Evolutionary conservation across 2,329 filamentous ascomycete genomes (phyloP), one percentile per base, ranked within the genome.

Genomic region (Pyrenochaeta sp.): DNA sequence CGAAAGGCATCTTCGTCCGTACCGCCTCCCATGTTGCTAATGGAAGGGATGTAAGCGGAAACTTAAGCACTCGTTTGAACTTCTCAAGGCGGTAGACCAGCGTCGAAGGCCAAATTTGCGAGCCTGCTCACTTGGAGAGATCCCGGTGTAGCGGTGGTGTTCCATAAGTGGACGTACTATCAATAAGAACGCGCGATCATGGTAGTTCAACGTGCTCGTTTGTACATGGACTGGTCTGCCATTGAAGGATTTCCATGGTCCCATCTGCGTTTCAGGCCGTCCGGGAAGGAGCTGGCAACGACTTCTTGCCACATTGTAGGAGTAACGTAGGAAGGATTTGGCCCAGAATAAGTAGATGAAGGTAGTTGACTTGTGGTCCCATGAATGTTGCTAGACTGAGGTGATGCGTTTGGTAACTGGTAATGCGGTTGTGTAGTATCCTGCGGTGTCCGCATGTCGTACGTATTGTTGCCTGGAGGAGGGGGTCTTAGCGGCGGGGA

Each of bases 221-320:
- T 78, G 63, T 76, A 75, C 66, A 76, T 74, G n/a, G 75, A 67
- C 42, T 75, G 72, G 42, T 78, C 76, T 25, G 72, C 61, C 68
- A 77, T 74, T 15, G 67, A 56, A 27, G 70, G 27, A 47, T 67
- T 68, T 13, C 77, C 75, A 34, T 79, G 78, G 54, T 82, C 79
- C 72, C 81, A 81, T 59, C 80, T 74, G 54, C 81, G 74, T 70
- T 83, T 83, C 32, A 79, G 66, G 1, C 78, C 77, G 43, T 77
- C 76, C 10, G 73, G 69, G 56, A 79, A 75, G 4, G 77, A 77
- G 45, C 73, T 78, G 22, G 77, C 77, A 50, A 83, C 82, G 2
- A 80, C 81, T 54, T 83, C 80, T 66, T 83, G 81, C 81, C 81
- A 83, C 81, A 82, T 82, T 37, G 78, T 77, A 4, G 81, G 81